These are phyloP conservation scores for Capsicum chinense DNA, from an alignment of 257 asterid genomes.

Conservation along the genomic window DNA sequence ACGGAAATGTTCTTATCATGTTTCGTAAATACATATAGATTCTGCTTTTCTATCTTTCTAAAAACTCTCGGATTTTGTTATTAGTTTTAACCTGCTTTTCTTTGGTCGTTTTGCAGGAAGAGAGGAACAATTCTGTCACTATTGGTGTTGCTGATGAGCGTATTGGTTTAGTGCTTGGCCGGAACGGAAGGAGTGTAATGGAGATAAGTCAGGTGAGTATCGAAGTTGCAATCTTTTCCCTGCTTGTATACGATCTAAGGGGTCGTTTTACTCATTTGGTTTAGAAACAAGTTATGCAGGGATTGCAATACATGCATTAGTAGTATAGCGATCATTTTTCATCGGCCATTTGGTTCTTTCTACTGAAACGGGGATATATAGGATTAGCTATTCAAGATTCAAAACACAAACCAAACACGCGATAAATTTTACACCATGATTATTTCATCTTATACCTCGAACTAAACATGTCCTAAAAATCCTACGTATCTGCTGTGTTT, in stretches of 20 bases:
- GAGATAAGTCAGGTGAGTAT: constrained; percentile 81
- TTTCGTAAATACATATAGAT: background rate
- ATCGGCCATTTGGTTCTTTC: background rate
- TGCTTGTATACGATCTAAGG: background rate
- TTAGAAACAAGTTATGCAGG: background rate
- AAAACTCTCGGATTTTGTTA: background rate
- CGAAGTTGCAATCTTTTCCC: constrained; percentile 18
- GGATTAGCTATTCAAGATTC: background rate
- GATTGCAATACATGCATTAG: constrained; percentile 9
- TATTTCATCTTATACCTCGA: background rate
- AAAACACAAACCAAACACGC: background rate
- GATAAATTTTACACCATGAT: background rate
- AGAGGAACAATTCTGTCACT: constrained; percentile 72
- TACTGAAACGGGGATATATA: background rate
- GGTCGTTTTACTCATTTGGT: background rate
- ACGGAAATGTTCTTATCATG: background rate
- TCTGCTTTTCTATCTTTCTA: background rate
- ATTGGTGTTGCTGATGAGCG: constrained; percentile 89
- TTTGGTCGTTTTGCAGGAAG: constrained; percentile 56
- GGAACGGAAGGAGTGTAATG: constrained; percentile 84
- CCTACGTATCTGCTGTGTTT: constrained; percentile 27
- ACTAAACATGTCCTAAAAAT: background rate
- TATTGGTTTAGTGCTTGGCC: constrained; percentile 88
- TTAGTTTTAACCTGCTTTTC: background rate
- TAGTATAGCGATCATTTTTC: background rate